Evolutionary conservation across 1,139 yeast species (phyloP).

Genomic region (Yamadazyma taylorii): DNA sequence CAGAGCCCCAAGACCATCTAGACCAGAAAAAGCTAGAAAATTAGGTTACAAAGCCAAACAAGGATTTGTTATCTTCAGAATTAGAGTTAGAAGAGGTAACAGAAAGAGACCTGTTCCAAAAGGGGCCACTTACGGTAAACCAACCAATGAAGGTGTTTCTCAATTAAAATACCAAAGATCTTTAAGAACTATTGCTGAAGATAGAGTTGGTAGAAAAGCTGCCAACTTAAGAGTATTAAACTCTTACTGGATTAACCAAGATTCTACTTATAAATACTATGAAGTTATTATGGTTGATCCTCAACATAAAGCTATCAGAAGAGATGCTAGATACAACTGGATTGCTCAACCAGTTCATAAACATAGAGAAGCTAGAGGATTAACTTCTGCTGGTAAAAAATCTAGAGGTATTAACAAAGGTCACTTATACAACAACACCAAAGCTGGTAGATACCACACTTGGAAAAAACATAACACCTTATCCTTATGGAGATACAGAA

Average conservation of each 20-base stretch:
- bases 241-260: constrained; percentile 99
- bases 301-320: constrained; percentile 97
- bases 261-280: constrained; percentile 98
- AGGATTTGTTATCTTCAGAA: constrained; percentile 97
- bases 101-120: constrained; percentile 99
- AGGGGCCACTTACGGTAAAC: constrained; percentile 99
- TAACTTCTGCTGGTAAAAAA: constrained; percentile 97
- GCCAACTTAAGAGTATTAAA: constrained; percentile 98
- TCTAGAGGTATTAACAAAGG: constrained; percentile 99
- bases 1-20: constrained; percentile 98
- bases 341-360: constrained; percentile 99
- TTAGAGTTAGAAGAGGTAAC: constrained; percentile 99
- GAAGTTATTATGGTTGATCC: constrained; percentile 98
- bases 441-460: constrained; percentile 98
- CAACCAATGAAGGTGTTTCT: constrained; percentile 99
- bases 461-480: constrained; percentile 99
- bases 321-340: constrained; percentile 99
- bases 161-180: constrained; percentile 99
- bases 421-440: constrained; percentile 97
- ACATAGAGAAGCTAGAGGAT: constrained; percentile 99
- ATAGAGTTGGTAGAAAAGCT: constrained; percentile 99
- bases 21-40: constrained; percentile 99
- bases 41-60: constrained; percentile 99
- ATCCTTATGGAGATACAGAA: constrained; percentile 99
- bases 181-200: constrained; percentile 97